Conservation (phyloP, 1,139 yeast species). For the Geotrichum cucujoidarum region DNA sequence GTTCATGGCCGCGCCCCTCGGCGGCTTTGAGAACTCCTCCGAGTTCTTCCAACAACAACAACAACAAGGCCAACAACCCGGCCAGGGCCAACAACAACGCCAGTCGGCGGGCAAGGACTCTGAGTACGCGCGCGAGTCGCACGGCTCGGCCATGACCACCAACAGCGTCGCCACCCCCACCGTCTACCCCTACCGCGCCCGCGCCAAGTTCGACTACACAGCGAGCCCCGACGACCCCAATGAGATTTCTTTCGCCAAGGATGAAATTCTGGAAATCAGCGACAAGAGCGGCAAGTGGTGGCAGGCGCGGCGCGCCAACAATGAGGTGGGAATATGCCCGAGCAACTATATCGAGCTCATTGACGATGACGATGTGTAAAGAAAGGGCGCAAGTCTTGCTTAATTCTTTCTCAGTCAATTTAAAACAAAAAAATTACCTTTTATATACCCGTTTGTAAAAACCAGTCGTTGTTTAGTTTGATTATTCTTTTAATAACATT, state of each 20-base stretch:
- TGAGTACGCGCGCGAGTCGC: conserved; percentile 6
- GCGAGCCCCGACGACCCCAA: conserved; percentile 95
- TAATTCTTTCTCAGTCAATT: too few relatives aligned
- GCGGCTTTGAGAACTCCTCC: conserved; percentile 53
- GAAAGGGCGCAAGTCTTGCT: too few relatives aligned
- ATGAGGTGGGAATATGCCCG: conserved; percentile 96
- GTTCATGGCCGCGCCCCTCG: conserved; percentile 51
- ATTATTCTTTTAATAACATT: too few relatives aligned
- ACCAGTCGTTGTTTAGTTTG: too few relatives aligned
- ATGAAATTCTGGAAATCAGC: conserved; percentile 83
- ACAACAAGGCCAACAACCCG: conserved; percentile 6
- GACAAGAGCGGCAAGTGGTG: conserved; percentile 98
- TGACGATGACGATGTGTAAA: too few relatives aligned
- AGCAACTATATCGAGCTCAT: conserved; percentile 78
- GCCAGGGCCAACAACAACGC: background rate
- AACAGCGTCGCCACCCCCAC: conserved; percentile 29
- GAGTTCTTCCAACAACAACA: conserved; percentile 4
- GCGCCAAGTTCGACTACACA: conserved; percentile 65
- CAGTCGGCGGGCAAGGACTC: conserved; percentile 1
- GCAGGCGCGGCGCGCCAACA: conserved; percentile 88
- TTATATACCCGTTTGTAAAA: too few relatives aligned
- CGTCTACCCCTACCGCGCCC: conserved; percentile 78
- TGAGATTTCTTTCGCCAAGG: conserved; percentile 85
- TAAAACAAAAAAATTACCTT: too few relatives aligned
- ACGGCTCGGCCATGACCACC: background rate